Evolutionary conservation across 2,329 filamentous ascomycete genomes (phyloP).

Genomic region (Penicillium decumbens): DNA sequence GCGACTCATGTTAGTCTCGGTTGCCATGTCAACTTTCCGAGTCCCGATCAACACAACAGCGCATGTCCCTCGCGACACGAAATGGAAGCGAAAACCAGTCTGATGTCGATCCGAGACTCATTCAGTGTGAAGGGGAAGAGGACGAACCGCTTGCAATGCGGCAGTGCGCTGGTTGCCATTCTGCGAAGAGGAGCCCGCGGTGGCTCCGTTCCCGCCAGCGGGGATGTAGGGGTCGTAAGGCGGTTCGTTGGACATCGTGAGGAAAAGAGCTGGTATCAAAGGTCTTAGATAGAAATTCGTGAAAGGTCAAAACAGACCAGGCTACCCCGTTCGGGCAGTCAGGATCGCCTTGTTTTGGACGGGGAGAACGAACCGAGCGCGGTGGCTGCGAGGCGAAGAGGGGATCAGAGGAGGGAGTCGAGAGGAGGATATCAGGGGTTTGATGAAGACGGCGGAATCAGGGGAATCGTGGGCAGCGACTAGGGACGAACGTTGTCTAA

Average conservation of each 20-base stretch:
- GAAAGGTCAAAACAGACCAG: slow-evolving; percentile 4
- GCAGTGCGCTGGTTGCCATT: slow-evolving; percentile 62
- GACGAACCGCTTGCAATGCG: slow-evolving; percentile 79
- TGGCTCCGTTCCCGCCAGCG: slow-evolving; percentile 53
- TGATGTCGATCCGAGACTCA: background rate
- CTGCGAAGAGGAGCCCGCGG: slow-evolving; percentile 49
- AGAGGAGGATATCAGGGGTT: background rate
- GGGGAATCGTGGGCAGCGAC: background rate
- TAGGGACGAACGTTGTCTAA: slow-evolving; percentile 3
- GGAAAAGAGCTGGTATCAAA: slow-evolving; percentile 6
- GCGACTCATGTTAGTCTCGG: slow-evolving; percentile 18
- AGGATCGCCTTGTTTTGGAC: slow-evolving; percentile 20
- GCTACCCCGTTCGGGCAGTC: slow-evolving; percentile 12
- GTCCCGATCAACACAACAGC: background rate
- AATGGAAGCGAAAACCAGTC: background rate
- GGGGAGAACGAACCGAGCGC: slow-evolving; percentile 8
- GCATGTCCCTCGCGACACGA: background rate
- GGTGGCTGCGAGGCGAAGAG: background rate
- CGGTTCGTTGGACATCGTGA: slow-evolving; percentile 52
- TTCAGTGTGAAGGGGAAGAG: slow-evolving; percentile 16
- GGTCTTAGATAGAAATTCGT: slow-evolving; percentile 14
- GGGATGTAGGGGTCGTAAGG: slow-evolving; percentile 91
- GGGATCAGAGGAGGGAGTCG: background rate
- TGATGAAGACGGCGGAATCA: background rate
- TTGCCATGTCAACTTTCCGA: slow-evolving; percentile 1